Evolutionary conservation across 208 protist species (phyloP).

Genomic region (Crithidia thermophila): DNA sequence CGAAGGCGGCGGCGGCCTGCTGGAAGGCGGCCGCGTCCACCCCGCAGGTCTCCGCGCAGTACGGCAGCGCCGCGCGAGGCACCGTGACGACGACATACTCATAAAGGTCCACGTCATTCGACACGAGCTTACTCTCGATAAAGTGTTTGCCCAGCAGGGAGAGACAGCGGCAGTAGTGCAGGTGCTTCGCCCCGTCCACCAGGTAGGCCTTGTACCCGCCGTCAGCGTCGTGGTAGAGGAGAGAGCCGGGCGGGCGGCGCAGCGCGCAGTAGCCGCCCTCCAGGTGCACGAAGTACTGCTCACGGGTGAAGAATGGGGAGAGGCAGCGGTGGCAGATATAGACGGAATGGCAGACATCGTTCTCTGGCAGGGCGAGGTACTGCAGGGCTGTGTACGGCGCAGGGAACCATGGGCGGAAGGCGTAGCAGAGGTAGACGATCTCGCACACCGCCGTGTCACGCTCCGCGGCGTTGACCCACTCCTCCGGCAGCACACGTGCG

Average conservation of each 20-base stretch:
- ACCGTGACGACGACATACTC: conserved; percentile 75
- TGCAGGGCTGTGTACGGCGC: conserved; percentile 50
- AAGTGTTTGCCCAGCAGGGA: conserved; percentile 64
- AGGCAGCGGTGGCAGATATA: conserved; percentile 77
- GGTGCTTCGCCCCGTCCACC: conserved; percentile 66
- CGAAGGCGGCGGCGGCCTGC: conserved; percentile 38
- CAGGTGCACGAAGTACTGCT: conserved; percentile 50
- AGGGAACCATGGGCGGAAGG: conserved; percentile 66
- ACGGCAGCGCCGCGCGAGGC: conserved; percentile 48
- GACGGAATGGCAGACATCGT: conserved; percentile 67
- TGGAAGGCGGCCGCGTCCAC: conserved; percentile 38
- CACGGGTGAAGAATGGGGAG: conserved; percentile 56
- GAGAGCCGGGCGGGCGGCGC: conserved; percentile 42
- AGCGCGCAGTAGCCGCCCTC: conserved; percentile 50
- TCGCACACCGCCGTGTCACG: conserved; percentile 62
- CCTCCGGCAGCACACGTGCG: conserved; percentile 26
- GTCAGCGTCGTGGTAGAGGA: conserved; percentile 55
- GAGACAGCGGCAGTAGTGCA: conserved; percentile 69
- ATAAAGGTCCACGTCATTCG: conserved; percentile 78
- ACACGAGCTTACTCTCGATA: conserved; percentile 73
- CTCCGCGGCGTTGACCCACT: conserved; percentile 63
- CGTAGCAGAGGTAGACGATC: conserved; percentile 67
- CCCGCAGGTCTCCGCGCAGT: neutral
- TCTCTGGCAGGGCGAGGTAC: conserved; percentile 55
- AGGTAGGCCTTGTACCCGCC: conserved; percentile 43